A percentile compares a stretch with the other conserved stretches of the same genome.
Conservation (phyloP, 2,329 filamentous ascomycete species). For the Amphichorda felina region DNA sequence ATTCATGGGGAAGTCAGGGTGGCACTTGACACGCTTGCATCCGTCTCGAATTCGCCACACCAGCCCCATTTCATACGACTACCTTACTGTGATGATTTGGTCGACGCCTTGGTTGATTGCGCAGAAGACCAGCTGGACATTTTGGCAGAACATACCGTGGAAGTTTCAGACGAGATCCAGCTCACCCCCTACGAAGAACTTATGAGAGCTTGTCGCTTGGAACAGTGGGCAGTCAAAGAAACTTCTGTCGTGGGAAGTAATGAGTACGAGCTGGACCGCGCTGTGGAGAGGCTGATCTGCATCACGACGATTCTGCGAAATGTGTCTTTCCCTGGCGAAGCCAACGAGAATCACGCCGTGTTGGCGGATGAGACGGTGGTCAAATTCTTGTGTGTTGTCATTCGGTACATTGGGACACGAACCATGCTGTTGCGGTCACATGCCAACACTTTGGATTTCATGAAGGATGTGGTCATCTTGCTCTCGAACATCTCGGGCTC, state of each 20-base stretch:
- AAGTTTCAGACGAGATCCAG: slow-evolving; percentile 78
- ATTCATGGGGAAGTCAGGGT: slow-evolving; percentile 83
- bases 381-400: slow-evolving; percentile 72
- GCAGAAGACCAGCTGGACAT: slow-evolving; percentile 80
- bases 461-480: slow-evolving; percentile 87
- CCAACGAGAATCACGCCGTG: slow-evolving; percentile 53
- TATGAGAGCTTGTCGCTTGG: slow-evolving; percentile 62
- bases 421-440: slow-evolving; percentile 76
- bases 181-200: slow-evolving; percentile 82
- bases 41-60: slow-evolving; percentile 50
- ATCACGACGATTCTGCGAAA: slow-evolving; percentile 90
- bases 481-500: slow-evolving; percentile 79
- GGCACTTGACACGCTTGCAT: slow-evolving; percentile 73
- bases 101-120: slow-evolving; percentile 81
- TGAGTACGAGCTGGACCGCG: slow-evolving; percentile 73
- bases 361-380: slow-evolving; percentile 70
- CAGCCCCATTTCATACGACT: slow-evolving; percentile 56
- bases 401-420: slow-evolving; percentile 79
- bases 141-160: slow-evolving; percentile 71
- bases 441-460: slow-evolving; percentile 83
- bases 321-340: slow-evolving; percentile 63
- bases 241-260: slow-evolving; percentile 61
- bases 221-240: slow-evolving; percentile 61
- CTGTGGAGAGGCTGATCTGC: slow-evolving; percentile 78
- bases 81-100: slow-evolving; percentile 70